phyloP scores from a whole-genome alignment of 2,329 filamentous ascomycete genomes.

The Polychaeton citri region DNA sequence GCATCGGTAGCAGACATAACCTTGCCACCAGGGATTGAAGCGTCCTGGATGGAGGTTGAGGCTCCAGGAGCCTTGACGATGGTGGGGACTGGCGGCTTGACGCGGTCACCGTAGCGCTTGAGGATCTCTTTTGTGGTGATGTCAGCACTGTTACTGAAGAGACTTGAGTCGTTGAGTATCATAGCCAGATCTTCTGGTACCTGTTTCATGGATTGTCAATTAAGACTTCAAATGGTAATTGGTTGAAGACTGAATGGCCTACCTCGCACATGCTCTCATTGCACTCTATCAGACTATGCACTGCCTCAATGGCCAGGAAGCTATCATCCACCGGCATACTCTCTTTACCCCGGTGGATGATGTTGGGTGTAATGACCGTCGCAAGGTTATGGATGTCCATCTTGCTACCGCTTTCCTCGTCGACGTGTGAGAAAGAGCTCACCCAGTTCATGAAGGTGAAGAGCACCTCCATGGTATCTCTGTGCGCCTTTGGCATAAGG shows the following conservation, averaged over 20 bases:
- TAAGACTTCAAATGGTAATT: neutral
- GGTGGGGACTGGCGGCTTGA: conserved; percentile 43
- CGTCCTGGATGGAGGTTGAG: conserved; percentile 41
- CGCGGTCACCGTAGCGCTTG: conserved; percentile 79
- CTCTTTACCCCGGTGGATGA: conserved; percentile 44
- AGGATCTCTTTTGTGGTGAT: conserved; percentile 96
- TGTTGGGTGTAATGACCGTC: conserved; percentile 93
- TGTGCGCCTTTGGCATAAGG: conserved; percentile 78
- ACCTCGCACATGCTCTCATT: conserved; percentile 98
- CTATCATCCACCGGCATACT: conserved; percentile 52
- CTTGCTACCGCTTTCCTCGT: conserved; percentile 93
- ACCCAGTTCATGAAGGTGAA: conserved; percentile 97
- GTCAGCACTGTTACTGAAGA: conserved; percentile 72
- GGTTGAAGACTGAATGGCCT: no score
- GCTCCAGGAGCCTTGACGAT: conserved; percentile 36
- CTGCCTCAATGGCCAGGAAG: conserved; percentile 85
- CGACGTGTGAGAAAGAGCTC: conserved; percentile 90
- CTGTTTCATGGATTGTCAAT: conserved; percentile 33
- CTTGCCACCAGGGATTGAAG: conserved; percentile 15
- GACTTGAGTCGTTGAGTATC: conserved; percentile 66
- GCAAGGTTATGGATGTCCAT: conserved; percentile 98
- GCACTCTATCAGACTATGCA: conserved; percentile 78
- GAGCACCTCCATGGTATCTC: conserved; percentile 87
- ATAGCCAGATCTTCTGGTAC: conserved; percentile 85
- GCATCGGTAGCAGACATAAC: conserved; percentile 2